Evolutionary conservation across 352 stramenopile species (phyloP).

Genomic region (Phytophthora constricta): DNA sequence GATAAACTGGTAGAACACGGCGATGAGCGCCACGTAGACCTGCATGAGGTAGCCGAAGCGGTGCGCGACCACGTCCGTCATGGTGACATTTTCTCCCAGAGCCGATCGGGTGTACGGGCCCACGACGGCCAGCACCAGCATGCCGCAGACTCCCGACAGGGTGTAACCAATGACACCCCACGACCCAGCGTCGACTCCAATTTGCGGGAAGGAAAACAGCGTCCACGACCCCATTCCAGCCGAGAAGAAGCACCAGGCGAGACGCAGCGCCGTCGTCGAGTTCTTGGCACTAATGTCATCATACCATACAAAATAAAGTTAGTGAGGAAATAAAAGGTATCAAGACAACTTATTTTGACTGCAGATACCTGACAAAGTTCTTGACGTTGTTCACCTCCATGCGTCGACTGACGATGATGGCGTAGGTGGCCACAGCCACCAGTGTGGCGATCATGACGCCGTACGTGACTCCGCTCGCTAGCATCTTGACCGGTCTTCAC

Average conservation of each 20-base stretch:
- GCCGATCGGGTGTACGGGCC: constrained; percentile 54
- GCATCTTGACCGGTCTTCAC: constrained; percentile 38
- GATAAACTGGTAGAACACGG: constrained; percentile 81
- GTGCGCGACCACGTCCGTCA: constrained; percentile 66
- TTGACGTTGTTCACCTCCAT: constrained; percentile 61
- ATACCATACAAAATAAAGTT: too few species aligned
- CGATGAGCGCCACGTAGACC: constrained; percentile 59
- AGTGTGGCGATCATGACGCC: constrained; percentile 69
- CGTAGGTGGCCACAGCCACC: constrained; percentile 63
- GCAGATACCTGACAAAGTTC: constrained; percentile 67
- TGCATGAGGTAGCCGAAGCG: constrained; percentile 68
- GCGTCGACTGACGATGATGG: constrained; percentile 64
- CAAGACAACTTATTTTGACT: neutral
- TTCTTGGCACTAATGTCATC: constrained; percentile 54
- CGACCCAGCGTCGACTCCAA: constrained; percentile 63
- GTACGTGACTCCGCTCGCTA: constrained; percentile 57
- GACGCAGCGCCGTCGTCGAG: constrained; percentile 50
- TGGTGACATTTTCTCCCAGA: constrained; percentile 65
- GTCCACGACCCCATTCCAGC: constrained; percentile 74
- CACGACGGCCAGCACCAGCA: constrained; percentile 52
- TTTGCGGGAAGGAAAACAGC: constrained; percentile 74
- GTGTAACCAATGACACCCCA: constrained; percentile 78
- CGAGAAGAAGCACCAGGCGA: constrained; percentile 77
- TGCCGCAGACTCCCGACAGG: constrained; percentile 55
- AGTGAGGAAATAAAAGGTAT: neutral